A percentile compares a stretch with the other conserved stretches of the same genome.
phyloP scores from a whole-genome alignment of 2,329 filamentous ascomycete species.

The Thelonectria discophora region DNA sequence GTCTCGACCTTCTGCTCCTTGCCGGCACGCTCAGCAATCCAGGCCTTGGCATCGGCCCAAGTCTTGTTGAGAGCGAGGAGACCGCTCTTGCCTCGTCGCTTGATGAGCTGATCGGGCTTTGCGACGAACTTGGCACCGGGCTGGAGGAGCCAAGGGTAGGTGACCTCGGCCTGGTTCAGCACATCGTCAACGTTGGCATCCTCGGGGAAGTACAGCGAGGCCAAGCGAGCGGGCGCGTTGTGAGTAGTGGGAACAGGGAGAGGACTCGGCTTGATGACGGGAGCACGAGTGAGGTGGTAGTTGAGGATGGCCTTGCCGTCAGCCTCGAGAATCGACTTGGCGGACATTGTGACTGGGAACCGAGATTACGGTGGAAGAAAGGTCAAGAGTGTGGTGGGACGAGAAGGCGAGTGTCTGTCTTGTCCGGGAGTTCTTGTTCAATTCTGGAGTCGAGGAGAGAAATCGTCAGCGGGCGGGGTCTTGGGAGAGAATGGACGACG shows the following conservation, averaged over 20 bases:
- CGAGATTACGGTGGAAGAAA: slow-evolving; percentile 35
- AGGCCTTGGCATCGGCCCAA: slow-evolving; percentile 92
- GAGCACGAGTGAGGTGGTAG: slow-evolving; percentile 98
- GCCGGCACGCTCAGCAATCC: slow-evolving; percentile 91
- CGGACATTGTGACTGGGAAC: slow-evolving; percentile 53
- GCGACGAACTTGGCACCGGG: slow-evolving; percentile 92
- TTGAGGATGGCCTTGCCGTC: slow-evolving; percentile 99
- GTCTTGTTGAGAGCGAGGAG: slow-evolving; percentile 96
- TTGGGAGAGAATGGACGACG: slow-evolving; percentile 11
- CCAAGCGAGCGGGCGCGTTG: slow-evolving; percentile 91
- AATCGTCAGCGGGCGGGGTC: slow-evolving; percentile 30
- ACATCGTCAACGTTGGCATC: slow-evolving; percentile 83
- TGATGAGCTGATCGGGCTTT: slow-evolving; percentile 99
- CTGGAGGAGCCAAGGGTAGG: slow-evolving; percentile 93
- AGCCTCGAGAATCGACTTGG: slow-evolving; percentile 98
- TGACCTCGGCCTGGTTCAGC: slow-evolving; percentile 94
- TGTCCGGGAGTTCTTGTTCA: slow-evolving; percentile 36
- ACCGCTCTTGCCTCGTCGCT: slow-evolving; percentile 98
- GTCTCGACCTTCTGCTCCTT: slow-evolving; percentile 95
- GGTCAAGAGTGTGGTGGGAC: slow-evolving; percentile 26
- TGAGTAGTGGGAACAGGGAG: slow-evolving; percentile 85
- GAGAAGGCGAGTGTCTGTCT: slow-evolving; percentile 41
- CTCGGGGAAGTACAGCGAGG: slow-evolving; percentile 91
- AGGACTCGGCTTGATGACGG: slow-evolving; percentile 97
- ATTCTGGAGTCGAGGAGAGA: slow-evolving; percentile 30